A percentile compares a stretch with the other conserved stretches of the same genome.
Conservation (phyloP, 2,329 filamentous ascomycete genomes). For the Sporothrix phasma region DNA sequence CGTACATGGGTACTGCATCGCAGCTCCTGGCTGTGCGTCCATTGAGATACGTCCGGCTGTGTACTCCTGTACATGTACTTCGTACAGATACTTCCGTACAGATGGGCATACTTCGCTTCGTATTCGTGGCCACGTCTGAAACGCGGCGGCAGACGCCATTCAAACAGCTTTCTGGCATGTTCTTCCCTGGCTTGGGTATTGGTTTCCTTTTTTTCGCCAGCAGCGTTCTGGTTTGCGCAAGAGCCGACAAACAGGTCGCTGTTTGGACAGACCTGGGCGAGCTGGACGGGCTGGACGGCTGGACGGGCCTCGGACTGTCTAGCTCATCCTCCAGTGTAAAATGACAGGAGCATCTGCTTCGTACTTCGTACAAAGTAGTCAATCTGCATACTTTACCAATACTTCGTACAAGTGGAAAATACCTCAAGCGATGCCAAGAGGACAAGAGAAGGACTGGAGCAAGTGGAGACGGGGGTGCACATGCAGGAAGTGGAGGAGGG, state of each 20-base stretch:
- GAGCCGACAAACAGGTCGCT: not conserved
- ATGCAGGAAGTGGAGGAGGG: not conserved
- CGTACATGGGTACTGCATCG: not conserved
- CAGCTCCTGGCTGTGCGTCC: not conserved
- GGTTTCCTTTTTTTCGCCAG: not conserved
- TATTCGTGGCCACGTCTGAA: not conserved
- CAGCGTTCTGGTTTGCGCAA: not conserved
- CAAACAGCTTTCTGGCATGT: not conserved
- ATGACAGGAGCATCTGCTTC: not conserved
- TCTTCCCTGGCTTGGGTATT: not conserved
- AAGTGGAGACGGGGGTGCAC: too few species aligned
- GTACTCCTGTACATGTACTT: not conserved
- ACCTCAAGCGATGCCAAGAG: slow-evolving; percentile 5
- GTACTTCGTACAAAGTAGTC: too few species aligned
- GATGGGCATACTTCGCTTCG: not conserved
- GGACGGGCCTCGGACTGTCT: not conserved
- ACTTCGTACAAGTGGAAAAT: slow-evolving; percentile 10
- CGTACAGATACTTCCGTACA: not conserved
- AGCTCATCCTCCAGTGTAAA: not conserved
- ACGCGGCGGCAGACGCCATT: not conserved
- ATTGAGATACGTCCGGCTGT: not conserved
- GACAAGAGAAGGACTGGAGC: too few species aligned
- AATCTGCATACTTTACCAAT: not conserved
- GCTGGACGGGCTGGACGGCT: not conserved
- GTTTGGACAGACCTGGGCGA: not conserved